Evolutionary conservation across 352 stramenopile genomes (phyloP), one percentile per base, ranked within the genome.

Genomic region (Pythium vanterpoolii): DNA sequence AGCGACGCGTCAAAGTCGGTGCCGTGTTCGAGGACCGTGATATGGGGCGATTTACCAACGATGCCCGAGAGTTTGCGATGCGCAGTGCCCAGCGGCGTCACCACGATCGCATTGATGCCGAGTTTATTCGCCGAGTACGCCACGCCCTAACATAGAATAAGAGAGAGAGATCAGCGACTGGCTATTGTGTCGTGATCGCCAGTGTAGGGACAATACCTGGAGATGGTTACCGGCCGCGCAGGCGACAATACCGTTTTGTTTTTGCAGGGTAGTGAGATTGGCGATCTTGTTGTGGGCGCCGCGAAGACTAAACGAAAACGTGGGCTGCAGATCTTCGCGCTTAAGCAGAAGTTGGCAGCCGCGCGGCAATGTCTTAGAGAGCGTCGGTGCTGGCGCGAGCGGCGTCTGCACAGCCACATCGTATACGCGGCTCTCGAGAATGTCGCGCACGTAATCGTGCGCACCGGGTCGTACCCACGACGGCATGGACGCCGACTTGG

Each of bases 271-370:
- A n/a, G 87, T 87, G 42, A 98, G 70, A 53, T 92, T 86, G n/a
- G 90, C 94, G 74, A 99, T 99, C 76, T 98, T 98, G 78, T 99
- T 99, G 86, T 99, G 98, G 13, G 97, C 96, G 34, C 97, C 97
- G 39, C 96, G 90, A 54, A 99, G 77, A 77, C 99, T 99, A 81
- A 99, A 99, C 36, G 93, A 98, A 68, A 99, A 98, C 19, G 98
- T 98, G 13, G 95, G 95, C 75, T 99, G 96, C 62, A 97, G 95
- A 67, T 99, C 97, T 76, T 99, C 96, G 24, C 96, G 78, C 86
- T 99, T 98, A 14, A 98, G 69, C 45, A 79, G 81, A 33, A 96
- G 71, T 23, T 71, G 77, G 66, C 89, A 91, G 55, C 81, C 76
- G 39, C 68, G 66, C 2, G 79, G 73, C 24, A 94, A 50, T 45